Conservation (phyloP, 2,329 filamentous ascomycete genomes). For the Xylariaceae sp. region DNA sequence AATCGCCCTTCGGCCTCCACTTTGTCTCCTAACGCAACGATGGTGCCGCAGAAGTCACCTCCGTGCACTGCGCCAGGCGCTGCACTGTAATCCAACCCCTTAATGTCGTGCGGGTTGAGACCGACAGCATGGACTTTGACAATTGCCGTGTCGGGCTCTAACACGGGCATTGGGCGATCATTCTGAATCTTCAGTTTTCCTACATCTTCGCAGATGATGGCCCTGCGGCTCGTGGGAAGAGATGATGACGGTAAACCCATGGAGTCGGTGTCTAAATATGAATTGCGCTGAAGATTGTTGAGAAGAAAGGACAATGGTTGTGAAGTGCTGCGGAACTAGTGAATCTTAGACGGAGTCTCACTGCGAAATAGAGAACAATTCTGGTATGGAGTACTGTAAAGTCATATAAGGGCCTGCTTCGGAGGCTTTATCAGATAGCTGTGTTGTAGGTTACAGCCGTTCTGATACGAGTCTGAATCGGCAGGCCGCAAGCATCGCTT, state of each 20-base stretch:
- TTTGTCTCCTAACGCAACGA: constrained; percentile 13
- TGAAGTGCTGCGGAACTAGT: not conserved
- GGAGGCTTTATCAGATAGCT: too few relatives aligned
- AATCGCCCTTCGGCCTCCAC: constrained; percentile 16
- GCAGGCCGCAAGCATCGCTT: too few relatives aligned
- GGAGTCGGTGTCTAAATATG: not conserved
- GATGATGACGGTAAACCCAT: not conserved
- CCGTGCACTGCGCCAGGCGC: constrained; percentile 19
- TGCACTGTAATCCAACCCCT: constrained; percentile 15
- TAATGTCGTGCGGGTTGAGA: constrained; percentile 22
- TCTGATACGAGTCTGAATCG: too few relatives aligned
- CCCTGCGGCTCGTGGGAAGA: not conserved
- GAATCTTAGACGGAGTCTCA: not conserved
- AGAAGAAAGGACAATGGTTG: not conserved
- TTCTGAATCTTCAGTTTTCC: constrained; percentile 9
- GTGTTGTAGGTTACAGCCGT: not conserved
- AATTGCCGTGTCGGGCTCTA: constrained; percentile 14
- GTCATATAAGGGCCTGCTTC: too few relatives aligned
- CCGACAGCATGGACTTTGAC: constrained; percentile 18
- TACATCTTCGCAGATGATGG: constrained; percentile 7
- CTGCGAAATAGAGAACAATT: not conserved
- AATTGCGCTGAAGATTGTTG: not conserved
- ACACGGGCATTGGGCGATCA: constrained; percentile 10
- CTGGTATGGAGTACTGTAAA: too few relatives aligned
- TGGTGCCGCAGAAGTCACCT: constrained; percentile 15